Conservation (phyloP, 176 grass and related monocot genomes). For the Cenchrus americanus region DNA sequence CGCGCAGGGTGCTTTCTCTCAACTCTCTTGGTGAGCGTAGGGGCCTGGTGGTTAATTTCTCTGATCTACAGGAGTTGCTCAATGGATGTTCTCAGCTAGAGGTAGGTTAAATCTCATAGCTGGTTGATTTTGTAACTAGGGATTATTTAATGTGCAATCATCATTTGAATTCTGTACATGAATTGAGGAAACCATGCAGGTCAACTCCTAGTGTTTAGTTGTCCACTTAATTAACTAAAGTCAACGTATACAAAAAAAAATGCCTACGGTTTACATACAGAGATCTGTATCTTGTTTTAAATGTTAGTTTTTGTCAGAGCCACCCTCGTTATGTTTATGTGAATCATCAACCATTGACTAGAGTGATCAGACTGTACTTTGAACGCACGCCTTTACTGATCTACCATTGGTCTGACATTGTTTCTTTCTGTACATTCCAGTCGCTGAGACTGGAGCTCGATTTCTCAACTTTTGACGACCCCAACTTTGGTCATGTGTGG, state of each 20-base stretch:
- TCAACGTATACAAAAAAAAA: neutral
- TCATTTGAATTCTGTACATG: neutral
- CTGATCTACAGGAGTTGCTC: conserved; percentile 79
- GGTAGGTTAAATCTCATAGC: conserved; percentile 41
- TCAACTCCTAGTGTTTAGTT: conserved; percentile 15
- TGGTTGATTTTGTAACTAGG: neutral
- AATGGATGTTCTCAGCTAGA: conserved; percentile 81
- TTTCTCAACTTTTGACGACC: conserved; percentile 78
- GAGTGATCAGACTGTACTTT: neutral
- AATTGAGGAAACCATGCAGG: conserved; percentile 15
- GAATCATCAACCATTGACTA: conserved; percentile 29
- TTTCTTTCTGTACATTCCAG: conserved; percentile 47
- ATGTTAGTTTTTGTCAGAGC: neutral
- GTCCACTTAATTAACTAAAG: conserved; percentile 3
- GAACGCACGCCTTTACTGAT: neutral
- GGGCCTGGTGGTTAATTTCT: conserved; percentile 63
- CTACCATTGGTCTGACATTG: conserved; percentile 13
- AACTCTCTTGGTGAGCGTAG: conserved; percentile 65
- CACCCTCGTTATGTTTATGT: neutral
- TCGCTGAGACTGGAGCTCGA: conserved; percentile 79
- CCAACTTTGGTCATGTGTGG: conserved; percentile 76
- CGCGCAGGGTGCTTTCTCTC: conserved; percentile 74
- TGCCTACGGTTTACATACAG: neutral
- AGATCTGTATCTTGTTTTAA: neutral
- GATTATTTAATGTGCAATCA: neutral